Conservation (phyloP, 495 filamentous ascomycete genomes). For the Aspergillus haitiensis region DNA sequence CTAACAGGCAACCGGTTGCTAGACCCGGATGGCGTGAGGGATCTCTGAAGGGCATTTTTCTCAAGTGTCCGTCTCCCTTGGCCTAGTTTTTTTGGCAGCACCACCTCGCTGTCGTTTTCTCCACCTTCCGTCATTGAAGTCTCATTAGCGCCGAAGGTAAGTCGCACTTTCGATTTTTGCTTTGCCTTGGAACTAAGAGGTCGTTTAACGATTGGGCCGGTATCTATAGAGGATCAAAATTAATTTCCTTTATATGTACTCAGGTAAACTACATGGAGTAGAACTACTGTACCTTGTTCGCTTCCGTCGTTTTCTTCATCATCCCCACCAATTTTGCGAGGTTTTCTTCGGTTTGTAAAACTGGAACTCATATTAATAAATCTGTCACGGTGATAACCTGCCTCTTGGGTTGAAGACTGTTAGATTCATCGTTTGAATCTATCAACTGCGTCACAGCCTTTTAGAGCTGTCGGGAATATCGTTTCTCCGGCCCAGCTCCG, state of each 20-base stretch:
- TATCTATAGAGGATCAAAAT: conserved; percentile 26
- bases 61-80: conserved; percentile 71
- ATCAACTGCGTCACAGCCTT: conserved; percentile 17
- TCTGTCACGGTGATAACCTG: background rate
- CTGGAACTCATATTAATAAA: conserved; percentile 57
- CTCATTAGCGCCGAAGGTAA: conserved; percentile 73
- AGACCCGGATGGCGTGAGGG: conserved; percentile 40
- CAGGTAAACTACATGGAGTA: background rate
- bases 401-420: background rate
- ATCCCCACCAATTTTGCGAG: conserved; percentile 69
- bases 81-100: conserved; percentile 67
- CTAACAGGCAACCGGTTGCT: conserved; percentile 54
- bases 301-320: conserved; percentile 58
- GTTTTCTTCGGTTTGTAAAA: conserved; percentile 68
- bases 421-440: background rate
- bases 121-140: conserved; percentile 55
- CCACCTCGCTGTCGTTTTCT: conserved; percentile 56
- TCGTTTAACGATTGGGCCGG: conserved; percentile 44
- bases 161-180: conserved; percentile 61
- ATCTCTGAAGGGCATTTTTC: conserved; percentile 63
- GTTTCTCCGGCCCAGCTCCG: conserved; percentile 37
- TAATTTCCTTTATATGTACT: background rate
- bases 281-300: conserved; percentile 31
- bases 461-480: conserved; percentile 35
- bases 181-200: conserved; percentile 56